A percentile compares a stretch with the other conserved stretches of the same genome.
phyloP scores from a whole-genome alignment of 2,329 filamentous ascomycete species.

The Lecanicillium sp. region DNA sequence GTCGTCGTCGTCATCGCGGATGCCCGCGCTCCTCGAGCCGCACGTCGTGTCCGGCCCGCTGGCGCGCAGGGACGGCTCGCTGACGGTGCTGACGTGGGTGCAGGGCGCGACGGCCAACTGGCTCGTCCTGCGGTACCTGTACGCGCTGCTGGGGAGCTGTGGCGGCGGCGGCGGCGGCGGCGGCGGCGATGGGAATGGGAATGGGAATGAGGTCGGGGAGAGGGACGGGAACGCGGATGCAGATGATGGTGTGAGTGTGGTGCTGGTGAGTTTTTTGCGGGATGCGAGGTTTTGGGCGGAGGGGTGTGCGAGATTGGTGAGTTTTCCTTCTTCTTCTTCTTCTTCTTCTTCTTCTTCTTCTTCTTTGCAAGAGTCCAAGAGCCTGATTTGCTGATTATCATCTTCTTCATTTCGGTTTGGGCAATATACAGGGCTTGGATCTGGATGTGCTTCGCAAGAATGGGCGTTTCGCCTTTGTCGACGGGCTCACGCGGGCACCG shows the following conservation, averaged over 20 bases:
- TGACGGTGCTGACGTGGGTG: constrained; percentile 63
- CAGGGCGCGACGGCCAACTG: constrained; percentile 60
- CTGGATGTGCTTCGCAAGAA: constrained; percentile 53
- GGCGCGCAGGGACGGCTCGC: constrained; percentile 44
- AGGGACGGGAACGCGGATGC: constrained; percentile 20
- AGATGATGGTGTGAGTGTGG: constrained; percentile 43
- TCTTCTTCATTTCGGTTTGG: neutral
- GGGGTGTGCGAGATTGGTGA: constrained; percentile 60
- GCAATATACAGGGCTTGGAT: constrained; percentile 56
- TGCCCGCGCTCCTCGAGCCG: constrained; percentile 59
- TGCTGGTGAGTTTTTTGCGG: constrained; percentile 78
- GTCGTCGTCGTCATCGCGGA: constrained; percentile 36
- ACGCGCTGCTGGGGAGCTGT: constrained; percentile 7
- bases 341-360: neutral
- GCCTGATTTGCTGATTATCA: neutral
- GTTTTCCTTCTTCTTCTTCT: constrained; percentile 8
- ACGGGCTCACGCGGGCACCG: constrained; percentile 59
- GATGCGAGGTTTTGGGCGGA: constrained; percentile 74
- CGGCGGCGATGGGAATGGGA: too few species aligned
- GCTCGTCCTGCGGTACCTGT: constrained; percentile 54
- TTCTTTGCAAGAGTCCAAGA: neutral
- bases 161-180: constrained; percentile 18
- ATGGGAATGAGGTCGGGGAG: too few species aligned
- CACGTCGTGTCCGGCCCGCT: constrained; percentile 47
- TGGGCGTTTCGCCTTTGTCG: constrained; percentile 64